Evolutionary conservation across 2,329 filamentous ascomycete genomes (phyloP), one percentile per base, ranked within the genome.

Genomic region (Aspergillus sp.): DNA sequence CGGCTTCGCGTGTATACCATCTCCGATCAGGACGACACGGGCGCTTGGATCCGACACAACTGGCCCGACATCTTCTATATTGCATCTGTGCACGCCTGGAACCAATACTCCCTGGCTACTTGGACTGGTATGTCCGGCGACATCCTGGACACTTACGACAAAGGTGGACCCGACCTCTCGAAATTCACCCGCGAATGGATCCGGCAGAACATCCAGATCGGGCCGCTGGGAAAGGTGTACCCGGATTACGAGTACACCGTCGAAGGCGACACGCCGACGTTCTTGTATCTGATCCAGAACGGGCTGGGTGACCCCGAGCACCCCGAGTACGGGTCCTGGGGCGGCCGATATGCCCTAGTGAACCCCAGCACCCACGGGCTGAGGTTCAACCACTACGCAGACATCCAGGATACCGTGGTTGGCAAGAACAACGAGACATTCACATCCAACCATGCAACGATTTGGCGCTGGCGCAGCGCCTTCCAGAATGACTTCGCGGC

Each of bases 21-120:
- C 57, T 85, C 82, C 2, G 84, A 86, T 63, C 84, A 86, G 62
- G 84, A 87, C 59, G 80, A 86, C 61, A 80, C 81, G 0, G 84
- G 83, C 0, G 70, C 78, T 0, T 86, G 83, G 84, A 82, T 87
- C 26, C 79, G 84, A 7, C 72, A 75, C 52, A 78, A 76, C 5
- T 86, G 81, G 60, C 82, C 84, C 0, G 78, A 82, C n/a, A 67
- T 86, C 10, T 82, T 84, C 36, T 86, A 85, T 69, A 84, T 87
- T 55, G 74, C 74, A 7, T 83, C 81, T 0, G 70, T 85, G 2
- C 84, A 87, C 64, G 82, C 78, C 2, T 86, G 83, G 82, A 61
- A 74, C 82, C 51, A 16, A 12, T 87, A 86, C 59, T 77, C 76
- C 2, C 64, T 80, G 54, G 83, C 84, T 0, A 73, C 83, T 0